Base-by-base conservation (phyloP, 2,329 filamentous ascomycete species). In the Fusarium chuoi region DNA sequence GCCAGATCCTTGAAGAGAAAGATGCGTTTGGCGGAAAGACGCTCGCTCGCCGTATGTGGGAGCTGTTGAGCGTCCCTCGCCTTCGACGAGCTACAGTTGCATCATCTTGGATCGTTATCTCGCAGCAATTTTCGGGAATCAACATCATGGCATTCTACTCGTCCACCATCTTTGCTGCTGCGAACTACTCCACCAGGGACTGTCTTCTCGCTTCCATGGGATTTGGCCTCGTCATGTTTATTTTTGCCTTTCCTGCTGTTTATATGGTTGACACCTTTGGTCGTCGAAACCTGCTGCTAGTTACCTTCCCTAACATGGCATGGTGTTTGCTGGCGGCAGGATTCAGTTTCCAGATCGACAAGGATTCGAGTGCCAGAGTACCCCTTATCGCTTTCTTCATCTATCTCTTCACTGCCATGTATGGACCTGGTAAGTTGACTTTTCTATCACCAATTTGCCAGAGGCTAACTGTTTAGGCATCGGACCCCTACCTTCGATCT, bases 201-300 rank as follows among this genome's bases (percentile, higher is more conserved):
- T 71, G 48, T 78, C 84, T 89, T 10, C 80, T 88, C 2, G 87
- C 85, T 1, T 89, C 87, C 0, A 86, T 86, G 68, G 88, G 88
- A 0, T 89, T 88, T 55, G 88, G 88, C 4, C 78, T 89, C 0
- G 82, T 88, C 52, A 88, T 85, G 57, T 88, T 88, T 69, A 54
- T 88, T 28, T 89, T 89, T 65, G 87, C 87, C 0, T 84, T 85
- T 49, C 88, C 87, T 0, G 88, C 88, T 0, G 79, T 90, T 9
- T 89, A 83, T 79, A 87, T 87, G 7, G 89, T 89, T 63, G 87
- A 89, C 68, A 85, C 81, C 0, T 87, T 85, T 45, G 88, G 88
- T 2, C 83, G 88, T 3, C 84, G 88, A 7, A 83, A 83, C 15
- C 75, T 89, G 22, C 75, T 85, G 0, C 66, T 81, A 0, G 58